Base-by-base conservation (phyloP, 345 rosid genomes). In the Sonneratia alba region DNA sequence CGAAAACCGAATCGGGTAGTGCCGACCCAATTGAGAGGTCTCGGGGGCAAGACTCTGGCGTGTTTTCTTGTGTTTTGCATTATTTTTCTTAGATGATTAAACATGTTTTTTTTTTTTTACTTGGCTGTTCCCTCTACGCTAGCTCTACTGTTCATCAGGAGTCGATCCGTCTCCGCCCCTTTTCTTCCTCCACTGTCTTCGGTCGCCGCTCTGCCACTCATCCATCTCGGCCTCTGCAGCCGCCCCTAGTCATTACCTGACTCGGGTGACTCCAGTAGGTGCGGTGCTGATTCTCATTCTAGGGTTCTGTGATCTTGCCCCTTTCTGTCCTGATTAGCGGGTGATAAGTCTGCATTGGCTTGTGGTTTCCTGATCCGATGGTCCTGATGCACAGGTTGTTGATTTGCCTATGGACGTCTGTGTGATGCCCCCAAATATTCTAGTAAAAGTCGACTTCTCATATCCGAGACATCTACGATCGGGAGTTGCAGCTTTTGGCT, bases 331-430 rank as follows among this genome's bases (percentile, higher is more conserved):
- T 53, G 15, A 15, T 19, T 53, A 53, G 21, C 14, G 22, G 15
- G 21, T 53, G 57, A 53, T 53, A 47, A 7, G n/a, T 53, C 57
- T 53, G 57, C 15, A 15, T 1, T 19, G 16, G 22, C 6, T 53
- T n/a, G 3, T 53, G 57, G 22, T 16, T 53, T 47, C 51, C 51
- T 47, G 13, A 47, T 47, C 51, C 51, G 15, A 53, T 8, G 57
- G 57, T 53, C 57, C 57, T 53, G 57, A 53, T 53, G 57, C 21
- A 53, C 57, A 53, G 57, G 57, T 47, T 40, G 37, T 73, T 36
- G 43, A 47, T 22, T 68, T 27, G 82, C 81, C 63, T 71, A 82
- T 87, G 83, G 83, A 84, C 49, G 73, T 81, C 61, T 43, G 79
- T 15, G 70, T 70, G 73, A 56, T 77, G 67, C 65, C 72, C 21